Evolutionary conservation across 2,329 filamentous ascomycete genomes (phyloP).

Genomic region (Clonostachys rhizophaga): DNA sequence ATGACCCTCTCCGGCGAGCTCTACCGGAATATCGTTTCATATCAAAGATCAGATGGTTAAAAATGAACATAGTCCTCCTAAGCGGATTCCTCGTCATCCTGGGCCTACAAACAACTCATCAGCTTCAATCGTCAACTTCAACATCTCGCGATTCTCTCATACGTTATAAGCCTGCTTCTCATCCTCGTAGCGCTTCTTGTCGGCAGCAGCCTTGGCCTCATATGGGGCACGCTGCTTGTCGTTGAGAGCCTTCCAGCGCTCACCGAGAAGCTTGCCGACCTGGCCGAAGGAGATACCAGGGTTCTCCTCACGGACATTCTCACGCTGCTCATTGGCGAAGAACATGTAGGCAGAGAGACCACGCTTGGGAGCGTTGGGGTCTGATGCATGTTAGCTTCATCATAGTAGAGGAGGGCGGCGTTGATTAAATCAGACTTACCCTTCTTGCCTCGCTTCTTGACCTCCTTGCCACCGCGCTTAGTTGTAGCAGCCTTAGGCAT

Average conservation of each 20-base stretch:
- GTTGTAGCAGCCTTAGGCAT: constrained; percentile 53
- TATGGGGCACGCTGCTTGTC: constrained; percentile 92
- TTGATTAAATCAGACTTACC: constrained; percentile 31
- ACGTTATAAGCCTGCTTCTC: constrained; percentile 95
- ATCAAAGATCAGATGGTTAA: not conserved
- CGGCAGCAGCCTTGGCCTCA: constrained; percentile 90
- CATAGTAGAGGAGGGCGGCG: not conserved
- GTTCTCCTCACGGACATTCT: constrained; percentile 97
- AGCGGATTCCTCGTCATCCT: constrained; percentile 13
- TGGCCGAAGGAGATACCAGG: constrained; percentile 97
- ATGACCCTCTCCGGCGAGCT: not conserved
- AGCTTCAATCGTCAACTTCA: constrained; percentile 38
- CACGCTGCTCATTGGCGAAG: constrained; percentile 99
- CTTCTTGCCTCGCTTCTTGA: constrained; percentile 56
- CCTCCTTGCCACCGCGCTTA: constrained; percentile 50
- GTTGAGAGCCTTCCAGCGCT: constrained; percentile 96
- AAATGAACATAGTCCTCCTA: constrained; percentile 1
- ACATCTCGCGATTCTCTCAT: constrained; percentile 26
- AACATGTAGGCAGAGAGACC: constrained; percentile 99
- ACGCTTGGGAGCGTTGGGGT: constrained; percentile 98
- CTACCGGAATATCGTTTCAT: not conserved
- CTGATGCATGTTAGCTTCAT: constrained; percentile 36
- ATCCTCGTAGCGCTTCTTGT: constrained; percentile 99
- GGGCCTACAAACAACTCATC: constrained; percentile 35
- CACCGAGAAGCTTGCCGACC: constrained; percentile 96